These are phyloP conservation scores for Citrus glauca DNA, from an alignment of 345 rosid genomes.

Conservation along the genomic window DNA sequence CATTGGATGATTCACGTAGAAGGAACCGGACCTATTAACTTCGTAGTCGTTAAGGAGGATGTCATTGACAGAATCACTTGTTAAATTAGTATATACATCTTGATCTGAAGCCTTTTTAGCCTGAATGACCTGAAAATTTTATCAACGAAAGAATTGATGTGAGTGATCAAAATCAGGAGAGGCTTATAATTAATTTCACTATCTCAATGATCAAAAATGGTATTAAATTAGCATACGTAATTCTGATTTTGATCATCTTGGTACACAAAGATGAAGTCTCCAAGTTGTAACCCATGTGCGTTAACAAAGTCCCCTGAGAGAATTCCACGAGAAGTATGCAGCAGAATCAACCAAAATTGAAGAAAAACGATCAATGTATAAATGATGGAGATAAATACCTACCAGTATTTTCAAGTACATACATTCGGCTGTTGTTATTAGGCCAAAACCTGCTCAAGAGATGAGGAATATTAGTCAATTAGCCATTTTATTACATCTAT, in stretches of 20 bases:
- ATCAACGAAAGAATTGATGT: not conserved
- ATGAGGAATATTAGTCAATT: constrained; percentile 6
- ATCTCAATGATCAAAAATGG: not conserved
- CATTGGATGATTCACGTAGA: constrained; percentile 36
- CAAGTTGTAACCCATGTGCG: constrained; percentile 69
- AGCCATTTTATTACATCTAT: not conserved
- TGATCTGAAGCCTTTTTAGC: constrained; percentile 77
- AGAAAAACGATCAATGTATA: not conserved
- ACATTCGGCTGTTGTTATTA: constrained; percentile 95
- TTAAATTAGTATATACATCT: constrained; percentile 52
- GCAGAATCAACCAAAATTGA: not conserved
- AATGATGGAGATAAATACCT: not conserved
- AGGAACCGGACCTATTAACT: constrained; percentile 36
- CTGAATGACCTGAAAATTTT: constrained; percentile 61
- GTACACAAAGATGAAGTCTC: constrained; percentile 80
- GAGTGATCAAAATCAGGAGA: not conserved
- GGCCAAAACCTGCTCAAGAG: constrained; percentile 84
- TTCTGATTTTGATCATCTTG: constrained; percentile 56
- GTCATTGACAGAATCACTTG: constrained; percentile 47
- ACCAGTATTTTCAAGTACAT: constrained; percentile 98
- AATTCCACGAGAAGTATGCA: not conserved
- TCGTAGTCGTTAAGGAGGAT: constrained; percentile 39
- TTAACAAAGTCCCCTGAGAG: constrained; percentile 78
- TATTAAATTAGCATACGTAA: constrained; percentile 43
- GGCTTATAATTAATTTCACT: not conserved